Evolutionary conservation across 176 grass and related monocot genomes (phyloP), one percentile per base, ranked within the genome.

Genomic region (Themeda triandra): DNA sequence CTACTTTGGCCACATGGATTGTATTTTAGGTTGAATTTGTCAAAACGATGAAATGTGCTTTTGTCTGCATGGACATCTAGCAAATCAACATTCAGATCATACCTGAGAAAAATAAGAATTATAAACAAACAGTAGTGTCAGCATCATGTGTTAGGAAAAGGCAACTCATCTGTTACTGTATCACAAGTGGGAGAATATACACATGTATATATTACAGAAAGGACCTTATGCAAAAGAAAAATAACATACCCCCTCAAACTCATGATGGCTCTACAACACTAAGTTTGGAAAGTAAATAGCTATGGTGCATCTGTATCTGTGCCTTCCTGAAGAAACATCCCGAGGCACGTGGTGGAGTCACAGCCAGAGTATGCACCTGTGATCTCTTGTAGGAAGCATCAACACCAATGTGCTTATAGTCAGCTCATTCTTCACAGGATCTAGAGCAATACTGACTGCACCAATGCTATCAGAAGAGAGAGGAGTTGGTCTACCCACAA

Each of bases 41-140:
- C 96, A 91, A 99, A 99, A 85, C 96, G 93, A 58, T 99, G 96
- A 94, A 99, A 99, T 9, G 93, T 99, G 83, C 93, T 99, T 85
- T 99, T 99, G 85, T 99, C 96, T 31, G 96, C 96, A 89, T 99
- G 96, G 42, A 99, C 96, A 51, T 99, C 96, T 90, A 99, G 83
- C 65, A 99, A 88, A 90, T 99, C 96, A 74, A 99, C 96, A 86
- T 96, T 99, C 25, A 99, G 65, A 63, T 99, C 96, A 86, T 92
- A 94, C 89, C 96, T 99, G 81, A 63, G 3, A 82, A 88, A 58
- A 84, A 86, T 21, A 83, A 84, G n/a, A 78, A 70, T 77, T 69
- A 54, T 73, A 75, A 88, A 75, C 60, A 44, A 87, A 73, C 35
- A 69, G 76, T 66, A 67, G 65, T 64, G 24, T 64, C 72, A 48